Evolutionary conservation across 306 rosid species (phyloP), one percentile per base, ranked within the genome.

Genomic region (Heteromeles arbutifolia): DNA sequence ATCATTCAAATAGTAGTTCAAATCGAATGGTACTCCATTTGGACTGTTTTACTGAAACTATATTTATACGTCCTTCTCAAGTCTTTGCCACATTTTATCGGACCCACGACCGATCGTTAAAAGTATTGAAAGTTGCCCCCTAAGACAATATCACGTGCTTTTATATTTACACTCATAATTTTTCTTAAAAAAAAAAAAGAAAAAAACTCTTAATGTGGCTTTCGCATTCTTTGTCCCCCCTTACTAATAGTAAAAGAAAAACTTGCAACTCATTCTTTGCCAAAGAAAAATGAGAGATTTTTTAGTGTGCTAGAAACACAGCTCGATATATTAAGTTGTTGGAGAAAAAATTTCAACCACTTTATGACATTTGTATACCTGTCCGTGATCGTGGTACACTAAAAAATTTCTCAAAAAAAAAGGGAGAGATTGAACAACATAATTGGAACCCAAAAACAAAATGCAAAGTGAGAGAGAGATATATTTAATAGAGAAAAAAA

Each of bases 321-420:
- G 0, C 8, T 34, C 0, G 2, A 34, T 34, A 34, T 6, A 34
- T 34, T 34, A 34, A 34, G 1, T 34, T 34, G 8, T 34, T 34
- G 39, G 39, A 6, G 39, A 7, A 34, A 34, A 34, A 34, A 1
- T 7, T 34, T 34, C 2, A 34, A 34, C 2, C 9, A 34, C 2
- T 34, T 2, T 34, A 34, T 34, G 9, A 34, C 2, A 34, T 34
- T 34, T 34, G 39, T 34, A 7, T 34, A 34, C 39, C 39, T 1
- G 0, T 0, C 2, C 9, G 9, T 6, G 39, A 7, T 34, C 2
- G 9, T 1, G 2, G 2, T 34, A 7, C 39, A 34, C 0, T 34
- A 34, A 34, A 34, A 34, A 34, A 34, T 1, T 7, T 34, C 39
- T 7, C 9, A 34, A 32, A 7, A 34, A 34, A 6, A 34, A 7